Base-by-base conservation (phyloP, 352 stramenopile species). In the Salisapilia sapeloensis region DNA sequence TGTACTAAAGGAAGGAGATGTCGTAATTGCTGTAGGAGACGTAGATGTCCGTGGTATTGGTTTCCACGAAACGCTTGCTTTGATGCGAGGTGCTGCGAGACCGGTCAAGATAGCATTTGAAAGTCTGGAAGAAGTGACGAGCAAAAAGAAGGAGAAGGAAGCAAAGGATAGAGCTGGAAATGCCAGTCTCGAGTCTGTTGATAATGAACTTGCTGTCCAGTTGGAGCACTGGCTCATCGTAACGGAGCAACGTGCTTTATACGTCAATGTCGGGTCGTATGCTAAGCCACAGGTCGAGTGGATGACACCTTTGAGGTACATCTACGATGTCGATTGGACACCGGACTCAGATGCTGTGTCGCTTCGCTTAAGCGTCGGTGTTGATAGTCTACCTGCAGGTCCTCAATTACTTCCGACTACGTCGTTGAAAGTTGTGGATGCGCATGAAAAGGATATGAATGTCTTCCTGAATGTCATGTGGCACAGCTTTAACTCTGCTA, bases 401-500 rank as follows among this genome's bases (percentile, higher is more conserved):
- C 77, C 77, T 4, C 67, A 72, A 13, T 35, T 70, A 27, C 58
- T 60, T 4, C 77, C 77, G 12, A n/a, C n/a, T n/a, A n/a, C n/a
- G n/a, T 78, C 70, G 16, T 37, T 81, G 3, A 75, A 84, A 41
- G 53, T 66, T 2, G 43, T 87, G 9, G 69, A 83, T 9, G 48
- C 53, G n/a, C 67, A 87, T 33, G 71, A 83, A 40, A 62, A 69
- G 7, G 69, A 90, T 17, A 89, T 92, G 77, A 76, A 75, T 20
- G 64, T 87, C 33, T 92, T 92, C 38, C 49, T 79, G 44, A 59
- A 84, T 39, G 71, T 86, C 31, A 92, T 92, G 77, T 82, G 70
- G 65, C 70, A 84, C 33, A 87, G 67, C 37, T 92, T 92, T 47
- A 64, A 63, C 11, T 75, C 66, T 4, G 51, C 63, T 4, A 86